Evolutionary conservation across 2,329 filamentous ascomycete genomes (phyloP), one percentile per base, ranked within the genome.

Genomic region (Arthrobotrys entomopaga): DNA sequence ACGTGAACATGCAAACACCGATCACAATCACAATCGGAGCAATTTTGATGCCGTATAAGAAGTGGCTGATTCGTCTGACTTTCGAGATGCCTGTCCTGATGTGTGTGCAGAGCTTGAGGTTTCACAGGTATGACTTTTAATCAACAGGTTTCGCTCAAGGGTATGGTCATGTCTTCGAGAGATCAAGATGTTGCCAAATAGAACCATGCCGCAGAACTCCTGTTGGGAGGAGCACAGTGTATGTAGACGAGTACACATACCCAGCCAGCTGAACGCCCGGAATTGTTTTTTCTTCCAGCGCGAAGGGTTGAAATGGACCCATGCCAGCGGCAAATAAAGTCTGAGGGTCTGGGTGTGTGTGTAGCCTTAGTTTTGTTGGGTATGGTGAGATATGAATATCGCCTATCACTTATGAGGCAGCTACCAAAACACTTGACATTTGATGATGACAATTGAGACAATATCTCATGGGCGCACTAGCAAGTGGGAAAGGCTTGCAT

Each of bases 321-420:
- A 34, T 34, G 29, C 29, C 29, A 34, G 29, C 29, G 29, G 29
- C 29, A 34, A 34, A 34, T 34, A 34, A 10, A 34, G 2, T n/a
- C n/a, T 34, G 29, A 34, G 3, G 10, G 29, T 34, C 3, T 34
- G 10, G 10, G 29, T 34, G n/a, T 50, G 46, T 50, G 19, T 13
- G 19, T 13, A 5, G 46, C 29, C 29, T 34, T 8, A 34, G 29
- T 8, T 34, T 10, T 34, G 29, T 34, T 10, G 29, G 29, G 29
- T 34, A 34, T 34, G 46, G 56, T 57, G 40, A 49, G 6, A 38
- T 48, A 38, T 65, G 52, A 52, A 54, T 43, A 43, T 49, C 20
- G 65, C 60, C 65, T 60, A 65, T 67, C 61, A 67, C 70, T 56
- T 48, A 66, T 64, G 70, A 66, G 63, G 63, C 63, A 74, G 58